These are phyloP conservation scores for Brasilioporus rufonigricans DNA, from an alignment of 768 basidiomycete genomes.

Conservation along the genomic window DNA sequence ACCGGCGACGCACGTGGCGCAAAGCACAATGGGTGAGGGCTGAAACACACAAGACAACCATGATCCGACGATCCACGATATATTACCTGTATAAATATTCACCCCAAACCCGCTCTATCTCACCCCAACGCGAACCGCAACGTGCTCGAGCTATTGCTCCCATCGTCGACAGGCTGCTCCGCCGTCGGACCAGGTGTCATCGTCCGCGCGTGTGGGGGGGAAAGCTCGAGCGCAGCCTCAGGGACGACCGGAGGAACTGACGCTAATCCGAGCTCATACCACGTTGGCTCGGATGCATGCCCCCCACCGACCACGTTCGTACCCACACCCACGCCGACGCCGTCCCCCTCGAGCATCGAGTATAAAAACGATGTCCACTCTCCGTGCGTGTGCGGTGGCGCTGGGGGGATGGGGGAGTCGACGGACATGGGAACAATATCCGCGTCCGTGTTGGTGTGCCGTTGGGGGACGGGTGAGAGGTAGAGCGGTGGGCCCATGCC, in stretches of 20 bases:
- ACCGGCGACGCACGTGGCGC: not conserved
- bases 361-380: constrained; percentile 35
- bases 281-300: constrained; percentile 16
- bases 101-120: too few species aligned
- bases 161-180: constrained; percentile 23
- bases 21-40: not conserved
- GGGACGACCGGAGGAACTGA: constrained; percentile 14
- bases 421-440: constrained; percentile 27
- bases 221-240: constrained; percentile 8
- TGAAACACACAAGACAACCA: not conserved
- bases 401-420: constrained; percentile 9
- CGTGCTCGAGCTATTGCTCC: constrained; percentile 27
- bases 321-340: constrained; percentile 11
- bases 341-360: constrained; percentile 34
- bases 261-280: constrained; percentile 31
- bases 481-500: constrained; percentile 27
- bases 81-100: constrained; percentile 33
- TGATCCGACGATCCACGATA: constrained; percentile 9
- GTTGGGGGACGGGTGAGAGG: constrained; percentile 26
- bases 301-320: not conserved
- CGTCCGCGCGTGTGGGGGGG: not conserved
- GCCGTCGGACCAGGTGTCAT: too few species aligned
- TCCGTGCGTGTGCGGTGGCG: constrained; percentile 10
- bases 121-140: constrained; percentile 31
- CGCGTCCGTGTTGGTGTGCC: constrained; percentile 8